Percentiles rank a stretch among this genome's conserved stretches.
These are phyloP conservation scores for Akanthomyces uredinophilus DNA, from an alignment of 2,329 filamentous ascomycete species.

Conservation along the genomic window DNA sequence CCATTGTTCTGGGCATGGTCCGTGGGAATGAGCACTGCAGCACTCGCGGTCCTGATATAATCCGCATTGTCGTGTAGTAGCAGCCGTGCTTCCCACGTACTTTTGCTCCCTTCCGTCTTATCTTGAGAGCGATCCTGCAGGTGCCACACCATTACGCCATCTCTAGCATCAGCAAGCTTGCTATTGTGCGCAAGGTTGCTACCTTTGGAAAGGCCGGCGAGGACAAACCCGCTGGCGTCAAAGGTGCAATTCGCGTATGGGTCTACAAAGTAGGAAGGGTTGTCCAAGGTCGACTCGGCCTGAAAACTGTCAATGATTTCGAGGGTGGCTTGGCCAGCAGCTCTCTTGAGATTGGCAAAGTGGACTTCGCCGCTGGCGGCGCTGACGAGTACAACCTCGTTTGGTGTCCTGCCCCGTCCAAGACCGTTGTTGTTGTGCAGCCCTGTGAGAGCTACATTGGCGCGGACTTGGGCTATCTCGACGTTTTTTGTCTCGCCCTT, in stretches of 20 bases:
- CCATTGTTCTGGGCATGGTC: slow-evolving; percentile 40
- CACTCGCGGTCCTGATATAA: slow-evolving; percentile 43
- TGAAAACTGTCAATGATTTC: slow-evolving; percentile 36
- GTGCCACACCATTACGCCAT: slow-evolving; percentile 45
- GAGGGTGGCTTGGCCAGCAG: slow-evolving; percentile 19
- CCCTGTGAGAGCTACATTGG: slow-evolving; percentile 36
- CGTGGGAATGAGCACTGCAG: slow-evolving; percentile 48
- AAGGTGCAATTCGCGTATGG: slow-evolving; percentile 37
- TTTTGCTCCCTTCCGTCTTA: slow-evolving; percentile 15
- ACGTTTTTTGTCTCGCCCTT: slow-evolving; percentile 25
- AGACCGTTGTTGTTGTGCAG: slow-evolving; percentile 55
- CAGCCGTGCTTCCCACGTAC: slow-evolving; percentile 38
- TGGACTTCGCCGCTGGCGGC: slow-evolving; percentile 43
- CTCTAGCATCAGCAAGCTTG: slow-evolving; percentile 31
- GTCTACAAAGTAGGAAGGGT: slow-evolving; percentile 54
- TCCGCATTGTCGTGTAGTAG: slow-evolving; percentile 55
- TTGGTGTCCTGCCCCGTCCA: slow-evolving; percentile 38
- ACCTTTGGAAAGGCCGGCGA: slow-evolving; percentile 41
- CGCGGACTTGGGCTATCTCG: slow-evolving; percentile 33
- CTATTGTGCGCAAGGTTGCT: slow-evolving; percentile 31
- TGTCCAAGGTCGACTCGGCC: slow-evolving; percentile 46
- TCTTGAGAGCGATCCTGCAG: slow-evolving; percentile 13
- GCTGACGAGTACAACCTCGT: slow-evolving; percentile 40
- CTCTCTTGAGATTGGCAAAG: slow-evolving; percentile 28
- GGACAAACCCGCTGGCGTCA: slow-evolving; percentile 50